Evolutionary conservation across 805 yeast species (phyloP).

Genomic region (Zygosaccharomyces lentus): DNA sequence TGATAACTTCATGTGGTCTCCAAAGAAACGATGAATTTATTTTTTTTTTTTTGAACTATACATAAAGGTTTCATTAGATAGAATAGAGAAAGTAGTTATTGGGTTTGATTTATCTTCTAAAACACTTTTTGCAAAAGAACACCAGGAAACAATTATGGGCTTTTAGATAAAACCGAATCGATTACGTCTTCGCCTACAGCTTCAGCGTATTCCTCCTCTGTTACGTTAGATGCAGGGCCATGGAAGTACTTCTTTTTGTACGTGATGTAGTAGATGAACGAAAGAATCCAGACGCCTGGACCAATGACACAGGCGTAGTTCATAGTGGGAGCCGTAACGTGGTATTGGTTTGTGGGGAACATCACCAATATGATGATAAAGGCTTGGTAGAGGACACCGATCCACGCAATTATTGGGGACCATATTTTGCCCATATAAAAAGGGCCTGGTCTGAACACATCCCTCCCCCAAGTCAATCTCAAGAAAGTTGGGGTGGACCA

Average conservation of each 20-base stretch:
- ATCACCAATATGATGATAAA: constrained; percentile 54
- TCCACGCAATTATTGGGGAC: constrained; percentile 45
- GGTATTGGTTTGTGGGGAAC: constrained; percentile 49
- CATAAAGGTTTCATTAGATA: neutral
- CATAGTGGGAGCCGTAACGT: constrained; percentile 46
- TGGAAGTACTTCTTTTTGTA: constrained; percentile 51
- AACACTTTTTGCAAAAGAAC: neutral
- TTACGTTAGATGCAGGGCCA: constrained; percentile 47
- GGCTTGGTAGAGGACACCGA: constrained; percentile 46
- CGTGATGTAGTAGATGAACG: constrained; percentile 47
- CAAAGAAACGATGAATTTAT: constrained; percentile 10
- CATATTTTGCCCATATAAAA: constrained; percentile 53
- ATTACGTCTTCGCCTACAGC: constrained; percentile 29
- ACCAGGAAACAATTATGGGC: neutral
- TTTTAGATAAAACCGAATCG: constrained; percentile 17
- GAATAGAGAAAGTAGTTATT: neutral
- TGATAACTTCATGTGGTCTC: constrained; percentile 31
- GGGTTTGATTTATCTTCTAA: neutral
- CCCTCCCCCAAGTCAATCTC: constrained; percentile 43
- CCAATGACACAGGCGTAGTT: constrained; percentile 68
- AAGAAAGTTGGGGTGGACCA: constrained; percentile 40
- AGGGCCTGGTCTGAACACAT: constrained; percentile 58
- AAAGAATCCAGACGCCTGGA: constrained; percentile 54
- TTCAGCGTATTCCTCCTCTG: constrained; percentile 28
- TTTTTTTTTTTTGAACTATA: neutral